These are phyloP conservation scores for Lachancea kluyveri DNA, from an alignment of 805 yeast genomes.

Conservation along the genomic window DNA sequence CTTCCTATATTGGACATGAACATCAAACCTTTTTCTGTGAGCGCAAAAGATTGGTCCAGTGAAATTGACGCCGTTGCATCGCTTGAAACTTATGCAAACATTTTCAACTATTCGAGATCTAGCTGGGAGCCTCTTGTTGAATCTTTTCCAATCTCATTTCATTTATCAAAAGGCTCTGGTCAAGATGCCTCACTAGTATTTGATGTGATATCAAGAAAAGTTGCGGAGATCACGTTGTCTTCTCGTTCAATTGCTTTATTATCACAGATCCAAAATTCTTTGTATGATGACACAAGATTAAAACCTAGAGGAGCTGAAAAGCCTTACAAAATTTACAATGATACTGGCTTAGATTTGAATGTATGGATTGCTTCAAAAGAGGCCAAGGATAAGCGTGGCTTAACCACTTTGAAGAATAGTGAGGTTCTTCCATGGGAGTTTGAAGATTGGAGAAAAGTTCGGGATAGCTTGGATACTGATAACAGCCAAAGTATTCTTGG, in stretches of 20 bases:
- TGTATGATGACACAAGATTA: slow-evolving; percentile 47
- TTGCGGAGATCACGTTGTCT: slow-evolving; percentile 76
- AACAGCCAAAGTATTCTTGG: slow-evolving; percentile 57
- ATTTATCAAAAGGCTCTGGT: slow-evolving; percentile 45
- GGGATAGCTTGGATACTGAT: slow-evolving; percentile 72
- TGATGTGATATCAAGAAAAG: slow-evolving; percentile 67
- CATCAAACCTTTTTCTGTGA: slow-evolving; percentile 59
- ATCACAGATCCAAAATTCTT: slow-evolving; percentile 57
- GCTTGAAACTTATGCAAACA: slow-evolving; percentile 61
- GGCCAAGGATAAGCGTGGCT: slow-evolving; percentile 18
- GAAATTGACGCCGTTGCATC: slow-evolving; percentile 65
- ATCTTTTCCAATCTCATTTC: slow-evolving; percentile 75
- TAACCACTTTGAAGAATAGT: slow-evolving; percentile 39
- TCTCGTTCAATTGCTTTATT: slow-evolving; percentile 73
- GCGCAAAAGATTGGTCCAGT: slow-evolving; percentile 80
- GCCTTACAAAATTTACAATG: slow-evolving; percentile 75
- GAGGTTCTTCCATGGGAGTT: slow-evolving; percentile 76
- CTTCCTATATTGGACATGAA: slow-evolving; percentile 79
- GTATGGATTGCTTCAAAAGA: slow-evolving; percentile 64
- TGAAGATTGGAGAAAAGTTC: slow-evolving; percentile 84
- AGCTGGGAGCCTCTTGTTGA: slow-evolving; percentile 95
- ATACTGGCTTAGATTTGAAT: slow-evolving; percentile 77
- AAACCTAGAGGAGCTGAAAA: slow-evolving; percentile 71
- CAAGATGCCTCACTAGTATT: slow-evolving; percentile 47
- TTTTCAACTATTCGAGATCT: slow-evolving; percentile 83